Conservation (phyloP, 1,139 yeast species). For the Komagataea norvegica region DNA sequence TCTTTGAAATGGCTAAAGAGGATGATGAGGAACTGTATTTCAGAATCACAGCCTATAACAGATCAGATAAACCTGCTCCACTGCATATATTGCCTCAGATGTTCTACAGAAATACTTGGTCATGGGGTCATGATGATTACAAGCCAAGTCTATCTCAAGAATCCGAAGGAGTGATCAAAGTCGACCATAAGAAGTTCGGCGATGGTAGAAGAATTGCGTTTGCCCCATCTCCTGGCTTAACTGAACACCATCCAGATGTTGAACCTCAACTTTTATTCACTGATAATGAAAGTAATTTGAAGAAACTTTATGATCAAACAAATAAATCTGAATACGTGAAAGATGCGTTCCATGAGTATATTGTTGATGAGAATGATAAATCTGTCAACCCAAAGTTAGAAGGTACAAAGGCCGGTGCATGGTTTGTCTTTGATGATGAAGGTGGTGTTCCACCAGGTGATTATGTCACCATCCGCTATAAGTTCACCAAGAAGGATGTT, state of each 20-base stretch:
- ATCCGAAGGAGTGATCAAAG: constrained; percentile 47
- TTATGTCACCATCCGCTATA: constrained; percentile 82
- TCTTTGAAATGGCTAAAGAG: constrained; percentile 87
- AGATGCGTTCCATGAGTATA: constrained; percentile 87
- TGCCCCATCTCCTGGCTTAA: constrained; percentile 85
- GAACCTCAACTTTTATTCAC: constrained; percentile 78
- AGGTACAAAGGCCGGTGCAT: constrained; percentile 80
- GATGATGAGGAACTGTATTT: constrained; percentile 77
- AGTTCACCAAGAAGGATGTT: constrained; percentile 44
- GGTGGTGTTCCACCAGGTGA: constrained; percentile 87
- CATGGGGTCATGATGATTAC: constrained; percentile 69
- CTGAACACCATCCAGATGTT: constrained; percentile 56
- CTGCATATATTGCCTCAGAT: constrained; percentile 83
- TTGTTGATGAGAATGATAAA: constrained; percentile 54
- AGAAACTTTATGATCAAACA: constrained; percentile 59
- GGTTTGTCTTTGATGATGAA: constrained; percentile 71
- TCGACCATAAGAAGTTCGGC: constrained; percentile 72
- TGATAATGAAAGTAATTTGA: constrained; percentile 81
- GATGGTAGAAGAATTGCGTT: constrained; percentile 57
- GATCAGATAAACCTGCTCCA: constrained; percentile 82
- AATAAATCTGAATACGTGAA: constrained; percentile 60
- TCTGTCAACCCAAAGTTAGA: constrained; percentile 62
- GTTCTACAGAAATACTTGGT: constrained; percentile 88
- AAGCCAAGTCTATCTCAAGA: constrained; percentile 47
- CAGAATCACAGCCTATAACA: constrained; percentile 84